These are phyloP conservation scores for Marasmius sp. DNA, from an alignment of 1,284 basidiomycete genomes.

Conservation along the genomic window DNA sequence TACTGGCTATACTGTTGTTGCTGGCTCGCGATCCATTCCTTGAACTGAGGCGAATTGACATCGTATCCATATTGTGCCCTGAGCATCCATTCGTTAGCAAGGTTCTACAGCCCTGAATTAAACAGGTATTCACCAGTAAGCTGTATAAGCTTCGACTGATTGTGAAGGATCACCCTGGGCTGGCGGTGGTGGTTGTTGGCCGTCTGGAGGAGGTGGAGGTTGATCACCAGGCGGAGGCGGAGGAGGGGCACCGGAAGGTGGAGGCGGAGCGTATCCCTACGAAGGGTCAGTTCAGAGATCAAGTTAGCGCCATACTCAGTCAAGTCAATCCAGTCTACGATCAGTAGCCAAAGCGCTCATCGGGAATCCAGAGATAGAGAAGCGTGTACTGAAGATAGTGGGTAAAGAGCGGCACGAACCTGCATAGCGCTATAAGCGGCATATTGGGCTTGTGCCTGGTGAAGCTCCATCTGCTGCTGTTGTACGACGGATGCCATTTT, in stretches of 20 bases:
- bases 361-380: slow-evolving; percentile 5
- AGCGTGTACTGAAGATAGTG: slow-evolving; percentile 2
- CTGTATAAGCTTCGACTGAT: slow-evolving; percentile 56
- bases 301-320: slow-evolving; percentile 3
- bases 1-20: slow-evolving; percentile 74
- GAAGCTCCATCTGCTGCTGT: slow-evolving; percentile 81
- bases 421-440: slow-evolving; percentile 66
- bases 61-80: slow-evolving; percentile 91
- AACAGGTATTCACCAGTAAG: slow-evolving; percentile 59
- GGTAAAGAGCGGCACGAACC: slow-evolving; percentile 43
- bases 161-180: slow-evolving; percentile 28
- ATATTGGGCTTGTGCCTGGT: slow-evolving; percentile 77
- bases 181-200: slow-evolving; percentile 35
- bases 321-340: background rate
- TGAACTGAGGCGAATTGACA: slow-evolving; percentile 79
- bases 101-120: background rate
- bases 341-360: background rate
- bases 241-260: slow-evolving; percentile 56
- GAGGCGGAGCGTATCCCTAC: slow-evolving; percentile 62
- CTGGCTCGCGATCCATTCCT: slow-evolving; percentile 73
- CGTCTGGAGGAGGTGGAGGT: slow-evolving; percentile 57
- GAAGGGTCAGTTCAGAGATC: slow-evolving; percentile 13
- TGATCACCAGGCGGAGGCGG: slow-evolving; percentile 63
- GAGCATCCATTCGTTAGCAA: background rate
- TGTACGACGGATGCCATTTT: slow-evolving; percentile 67